Evolutionary conservation across 2,329 filamentous ascomycete species (phyloP).

Genomic region (Ceratocystis diversiconidia): DNA sequence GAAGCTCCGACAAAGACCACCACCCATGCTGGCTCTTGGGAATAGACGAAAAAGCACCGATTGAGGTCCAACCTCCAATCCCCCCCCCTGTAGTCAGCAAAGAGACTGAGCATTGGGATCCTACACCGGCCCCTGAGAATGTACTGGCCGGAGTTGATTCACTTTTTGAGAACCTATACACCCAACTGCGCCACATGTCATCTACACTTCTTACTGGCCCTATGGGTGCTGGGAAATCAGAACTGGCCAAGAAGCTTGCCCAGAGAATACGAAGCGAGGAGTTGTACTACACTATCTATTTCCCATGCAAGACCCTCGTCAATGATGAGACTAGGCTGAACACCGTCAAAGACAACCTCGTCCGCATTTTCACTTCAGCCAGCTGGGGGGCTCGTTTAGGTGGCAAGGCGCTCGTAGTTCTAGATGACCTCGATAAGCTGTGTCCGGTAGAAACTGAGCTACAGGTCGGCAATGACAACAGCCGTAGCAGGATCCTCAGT

Average conservation of each 20-base stretch:
- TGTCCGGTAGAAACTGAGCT: conserved; percentile 90
- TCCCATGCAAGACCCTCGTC: conserved; percentile 72
- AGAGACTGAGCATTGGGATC: conserved; percentile 34
- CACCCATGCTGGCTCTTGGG: conserved; percentile 58
- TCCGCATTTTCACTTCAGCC: conserved; percentile 71
- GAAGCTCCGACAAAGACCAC: conserved; percentile 33
- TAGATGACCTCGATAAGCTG: conserved; percentile 86
- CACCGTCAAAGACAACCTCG: conserved; percentile 78
- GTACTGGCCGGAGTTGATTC: conserved; percentile 72
- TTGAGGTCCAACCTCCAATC: conserved; percentile 66
- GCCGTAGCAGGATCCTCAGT: conserved; percentile 79
- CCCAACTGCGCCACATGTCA: conserved; percentile 68
- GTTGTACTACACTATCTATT: conserved; percentile 72
- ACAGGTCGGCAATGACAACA: conserved; percentile 86
- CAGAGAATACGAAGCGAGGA: conserved; percentile 56
- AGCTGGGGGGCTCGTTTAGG: conserved; percentile 83
- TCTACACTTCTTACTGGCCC: conserved; percentile 83
- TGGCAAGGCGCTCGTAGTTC: conserved; percentile 67
- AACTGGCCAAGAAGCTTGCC: conserved; percentile 61
- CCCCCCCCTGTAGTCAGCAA: conserved; percentile 45
- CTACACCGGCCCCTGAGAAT: conserved; percentile 42
- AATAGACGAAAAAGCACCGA: conserved; percentile 54
- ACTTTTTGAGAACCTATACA: conserved; percentile 56
- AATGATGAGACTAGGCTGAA: conserved; percentile 83
- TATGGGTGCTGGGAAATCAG: conserved; percentile 80